phyloP scores from a whole-genome alignment of 228 moss, liverwort and hornwort species.

The Sphagnum fallax region DNA sequence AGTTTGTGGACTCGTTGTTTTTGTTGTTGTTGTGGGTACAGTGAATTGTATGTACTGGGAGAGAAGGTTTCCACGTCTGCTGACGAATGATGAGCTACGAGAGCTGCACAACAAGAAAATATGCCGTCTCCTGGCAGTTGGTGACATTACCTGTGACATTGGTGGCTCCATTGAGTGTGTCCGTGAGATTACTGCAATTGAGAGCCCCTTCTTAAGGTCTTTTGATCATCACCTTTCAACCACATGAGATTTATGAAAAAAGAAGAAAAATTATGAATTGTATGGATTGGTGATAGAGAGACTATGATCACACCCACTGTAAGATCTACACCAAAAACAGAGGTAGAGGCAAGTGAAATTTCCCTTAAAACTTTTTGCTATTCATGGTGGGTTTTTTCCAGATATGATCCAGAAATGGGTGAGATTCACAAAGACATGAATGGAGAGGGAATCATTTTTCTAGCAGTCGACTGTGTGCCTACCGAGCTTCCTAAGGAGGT shows the following conservation, averaged over 20 bases:
- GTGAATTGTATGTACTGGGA: constrained; percentile 99
- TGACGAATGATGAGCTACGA: constrained; percentile 62
- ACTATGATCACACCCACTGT: not conserved
- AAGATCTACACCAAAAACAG: not conserved
- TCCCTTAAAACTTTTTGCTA: not conserved
- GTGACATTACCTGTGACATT: constrained; percentile 90
- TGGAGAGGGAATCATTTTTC: constrained; percentile 66
- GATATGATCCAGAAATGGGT: constrained; percentile 64
- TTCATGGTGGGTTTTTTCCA: constrained; percentile 9
- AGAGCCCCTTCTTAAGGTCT: constrained; percentile 81
- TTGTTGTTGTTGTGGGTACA: constrained; percentile 11
- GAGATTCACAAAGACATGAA: constrained; percentile 73
- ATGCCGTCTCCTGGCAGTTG: constrained; percentile 58
- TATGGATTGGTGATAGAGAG: not conserved
- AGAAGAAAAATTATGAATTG: not conserved
- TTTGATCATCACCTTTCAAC: constrained; percentile 1
- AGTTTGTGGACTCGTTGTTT: no score
- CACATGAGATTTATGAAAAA: not conserved
- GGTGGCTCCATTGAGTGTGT: constrained; percentile 84
- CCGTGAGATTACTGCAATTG: constrained; percentile 63
- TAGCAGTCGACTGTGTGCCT: constrained; percentile 92
- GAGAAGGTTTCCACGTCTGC: constrained; percentile 77
- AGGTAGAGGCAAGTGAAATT: not conserved
- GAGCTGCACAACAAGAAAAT: constrained; percentile 28
- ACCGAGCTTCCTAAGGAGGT: constrained; percentile 95